A percentile compares a stretch with the other conserved stretches of the same genome.
Evolutionary conservation across 2,329 filamentous ascomycete genomes (phyloP).

Genomic region (Penicillium vulpinum): DNA sequence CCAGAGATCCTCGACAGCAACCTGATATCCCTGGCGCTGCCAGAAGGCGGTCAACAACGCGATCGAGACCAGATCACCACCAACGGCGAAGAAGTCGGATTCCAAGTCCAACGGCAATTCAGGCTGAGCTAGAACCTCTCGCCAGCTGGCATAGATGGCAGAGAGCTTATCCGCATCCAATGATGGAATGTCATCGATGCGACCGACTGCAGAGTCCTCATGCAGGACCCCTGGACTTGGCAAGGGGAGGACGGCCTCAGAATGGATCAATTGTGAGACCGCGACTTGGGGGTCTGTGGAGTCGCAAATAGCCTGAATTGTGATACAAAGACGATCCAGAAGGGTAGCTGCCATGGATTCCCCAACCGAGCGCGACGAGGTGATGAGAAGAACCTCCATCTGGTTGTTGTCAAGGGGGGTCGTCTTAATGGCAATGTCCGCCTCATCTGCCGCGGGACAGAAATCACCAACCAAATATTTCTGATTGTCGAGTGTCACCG

Average conservation of each 20-base stretch:
- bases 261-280: not conserved
- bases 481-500: not conserved
- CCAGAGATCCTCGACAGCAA: too few species aligned
- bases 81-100: too few species aligned
- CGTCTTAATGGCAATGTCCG: too few species aligned
- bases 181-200: too few species aligned
- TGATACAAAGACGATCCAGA: not conserved
- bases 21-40: too few species aligned
- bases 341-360: not conserved
- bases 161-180: too few species aligned
- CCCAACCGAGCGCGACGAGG: not conserved
- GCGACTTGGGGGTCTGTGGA: not conserved
- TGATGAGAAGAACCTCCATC: not conserved
- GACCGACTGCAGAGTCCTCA: not conserved
- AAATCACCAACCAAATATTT: not conserved
- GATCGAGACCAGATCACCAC: too few species aligned
- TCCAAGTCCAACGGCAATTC: too few species aligned
- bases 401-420: not conserved
- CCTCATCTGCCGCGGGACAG: not conserved
- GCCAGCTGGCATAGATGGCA: too few species aligned
- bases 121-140: too few species aligned
- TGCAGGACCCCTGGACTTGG: not conserved
- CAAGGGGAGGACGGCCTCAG: not conserved
- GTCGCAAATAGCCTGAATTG: not conserved
- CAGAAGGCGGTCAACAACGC: too few species aligned